phyloP scores from a whole-genome alignment of 768 basidiomycete species.

The Agrocybe pediades region DNA sequence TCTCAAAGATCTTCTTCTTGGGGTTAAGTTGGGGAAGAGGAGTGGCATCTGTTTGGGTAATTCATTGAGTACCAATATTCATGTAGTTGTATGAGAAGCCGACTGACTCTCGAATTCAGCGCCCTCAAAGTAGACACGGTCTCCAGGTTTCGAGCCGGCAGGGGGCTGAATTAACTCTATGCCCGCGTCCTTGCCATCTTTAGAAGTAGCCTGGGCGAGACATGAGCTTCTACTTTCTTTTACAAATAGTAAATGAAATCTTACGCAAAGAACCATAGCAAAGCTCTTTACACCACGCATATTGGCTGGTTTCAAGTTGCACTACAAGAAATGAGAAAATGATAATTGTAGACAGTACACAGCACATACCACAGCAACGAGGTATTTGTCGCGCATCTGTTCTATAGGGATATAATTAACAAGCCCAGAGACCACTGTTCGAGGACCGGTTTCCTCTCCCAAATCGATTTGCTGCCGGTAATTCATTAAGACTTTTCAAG shows the following conservation, averaged over 20 bases:
- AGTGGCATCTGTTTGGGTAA: slow-evolving; percentile 46
- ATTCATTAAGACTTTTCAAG: slow-evolving; percentile 7
- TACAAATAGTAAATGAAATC: slow-evolving; percentile 20
- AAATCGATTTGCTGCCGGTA: slow-evolving; percentile 84
- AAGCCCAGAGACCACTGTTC: slow-evolving; percentile 95
- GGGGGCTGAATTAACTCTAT: slow-evolving; percentile 94
- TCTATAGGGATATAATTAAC: slow-evolving; percentile 97
- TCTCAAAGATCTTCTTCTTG: slow-evolving; percentile 99
- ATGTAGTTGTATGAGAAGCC: background rate
- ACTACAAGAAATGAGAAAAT: slow-evolving; percentile 41
- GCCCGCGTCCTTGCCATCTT: slow-evolving; percentile 86
- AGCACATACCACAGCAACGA: slow-evolving; percentile 75
- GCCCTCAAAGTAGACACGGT: slow-evolving; percentile 95
- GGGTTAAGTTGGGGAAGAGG: slow-evolving; percentile 90
- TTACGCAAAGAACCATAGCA: slow-evolving; percentile 94
- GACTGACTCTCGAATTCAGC: slow-evolving; percentile 76
- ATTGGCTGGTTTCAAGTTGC: slow-evolving; percentile 92
- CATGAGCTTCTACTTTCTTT: background rate
- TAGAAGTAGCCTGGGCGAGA: slow-evolving; percentile 73
- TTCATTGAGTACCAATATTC: too few species aligned
- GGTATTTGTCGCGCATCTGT: slow-evolving; percentile 81
- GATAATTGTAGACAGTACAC: background rate
- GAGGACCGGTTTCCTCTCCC: slow-evolving; percentile 91
- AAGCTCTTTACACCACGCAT: slow-evolving; percentile 99
- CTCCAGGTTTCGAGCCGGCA: slow-evolving; percentile 82